These are phyloP conservation scores for Batkoa obscura DNA, from an alignment of 371 early-diverging fungal species.

Conservation along the genomic window DNA sequence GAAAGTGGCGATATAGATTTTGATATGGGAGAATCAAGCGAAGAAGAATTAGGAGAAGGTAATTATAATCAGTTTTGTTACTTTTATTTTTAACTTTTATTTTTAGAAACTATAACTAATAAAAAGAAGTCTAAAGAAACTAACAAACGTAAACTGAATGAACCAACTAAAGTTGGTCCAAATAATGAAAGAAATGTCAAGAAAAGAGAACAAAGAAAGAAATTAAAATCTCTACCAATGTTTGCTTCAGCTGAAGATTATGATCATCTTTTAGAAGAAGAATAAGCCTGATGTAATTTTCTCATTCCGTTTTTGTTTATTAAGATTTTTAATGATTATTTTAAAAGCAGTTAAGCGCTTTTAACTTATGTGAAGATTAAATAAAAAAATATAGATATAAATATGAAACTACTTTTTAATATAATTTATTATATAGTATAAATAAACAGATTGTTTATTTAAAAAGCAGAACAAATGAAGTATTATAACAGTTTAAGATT, in stretches of 20 bases:
- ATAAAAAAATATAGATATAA: too few relatives aligned
- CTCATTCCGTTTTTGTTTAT: too few relatives aligned
- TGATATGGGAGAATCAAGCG: background rate
- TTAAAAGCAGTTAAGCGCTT: too few relatives aligned
- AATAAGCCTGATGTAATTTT: too few relatives aligned
- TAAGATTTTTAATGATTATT: too few relatives aligned
- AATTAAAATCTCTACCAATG: slow-evolving; percentile 28
- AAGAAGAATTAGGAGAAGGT: slow-evolving; percentile 3
- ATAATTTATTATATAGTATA: too few relatives aligned
- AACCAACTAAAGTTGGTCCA: slow-evolving; percentile 13
- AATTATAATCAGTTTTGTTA: slow-evolving; percentile 9
- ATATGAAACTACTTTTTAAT: too few relatives aligned
- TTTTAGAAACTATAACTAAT: too few relatives aligned
- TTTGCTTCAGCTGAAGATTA: slow-evolving; percentile 59
- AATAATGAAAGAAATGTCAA: background rate
- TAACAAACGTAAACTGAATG: slow-evolving; percentile 6
- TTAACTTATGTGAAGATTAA: too few relatives aligned
- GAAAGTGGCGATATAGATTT: slow-evolving; percentile 3
- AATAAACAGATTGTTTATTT: too few relatives aligned
- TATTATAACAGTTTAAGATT: too few relatives aligned
- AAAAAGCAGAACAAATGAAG: too few relatives aligned
- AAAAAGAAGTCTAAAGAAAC: slow-evolving; percentile 1
- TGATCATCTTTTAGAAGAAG: slow-evolving; percentile 7
- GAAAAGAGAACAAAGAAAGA: background rate
- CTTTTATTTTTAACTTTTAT: background rate